Conservation (phyloP, 306 rosid species). For the Gastrolobium bilobum region DNA sequence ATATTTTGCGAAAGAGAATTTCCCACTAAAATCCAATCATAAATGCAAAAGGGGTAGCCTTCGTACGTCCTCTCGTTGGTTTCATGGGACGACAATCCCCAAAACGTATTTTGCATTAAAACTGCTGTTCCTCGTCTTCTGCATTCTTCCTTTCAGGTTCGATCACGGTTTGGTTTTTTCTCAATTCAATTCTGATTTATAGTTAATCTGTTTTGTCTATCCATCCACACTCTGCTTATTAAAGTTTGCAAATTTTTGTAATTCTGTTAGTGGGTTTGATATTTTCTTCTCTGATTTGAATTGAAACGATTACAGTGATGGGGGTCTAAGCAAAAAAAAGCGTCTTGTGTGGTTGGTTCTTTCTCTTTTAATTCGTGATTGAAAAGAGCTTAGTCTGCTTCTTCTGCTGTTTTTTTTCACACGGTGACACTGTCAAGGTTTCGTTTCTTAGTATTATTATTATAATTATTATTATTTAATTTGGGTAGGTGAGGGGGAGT, state of each 20-base stretch:
- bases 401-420: background rate
- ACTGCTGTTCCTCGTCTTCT: background rate
- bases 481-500: background rate
- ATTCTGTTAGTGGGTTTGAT: background rate
- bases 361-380: background rate
- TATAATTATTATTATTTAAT: background rate
- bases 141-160: background rate
- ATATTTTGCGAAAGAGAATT: no score
- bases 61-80: slow-evolving; percentile 13
- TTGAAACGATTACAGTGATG: background rate
- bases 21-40: background rate
- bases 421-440: no score
- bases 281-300: slow-evolving; percentile 19
- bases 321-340: background rate
- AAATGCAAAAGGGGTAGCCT: background rate
- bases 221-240: background rate
- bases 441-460: background rate
- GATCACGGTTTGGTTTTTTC: background rate
- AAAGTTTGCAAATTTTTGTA: background rate
- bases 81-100: background rate
- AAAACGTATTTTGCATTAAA: background rate
- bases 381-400: background rate
- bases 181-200: background rate
- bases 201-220: slow-evolving; percentile 4
- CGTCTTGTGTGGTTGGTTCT: background rate